phyloP scores from a whole-genome alignment of 2,329 filamentous ascomycete species.

The Trichophyton verrucosum region DNA sequence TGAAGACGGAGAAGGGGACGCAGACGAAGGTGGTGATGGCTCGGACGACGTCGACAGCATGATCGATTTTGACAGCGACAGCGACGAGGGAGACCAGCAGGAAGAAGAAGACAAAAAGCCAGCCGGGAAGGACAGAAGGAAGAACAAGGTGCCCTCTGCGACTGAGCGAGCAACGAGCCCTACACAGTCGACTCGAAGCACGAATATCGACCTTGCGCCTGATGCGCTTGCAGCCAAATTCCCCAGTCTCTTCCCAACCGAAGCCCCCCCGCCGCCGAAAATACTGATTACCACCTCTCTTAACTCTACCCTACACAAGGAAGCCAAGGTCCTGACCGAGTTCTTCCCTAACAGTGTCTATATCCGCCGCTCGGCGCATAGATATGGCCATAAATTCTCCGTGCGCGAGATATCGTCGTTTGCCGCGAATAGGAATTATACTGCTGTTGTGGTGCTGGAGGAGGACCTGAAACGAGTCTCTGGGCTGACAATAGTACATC shows the following conservation, averaged over 20 bases:
- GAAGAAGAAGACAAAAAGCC: constrained; percentile 36
- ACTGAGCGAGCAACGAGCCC: constrained; percentile 44
- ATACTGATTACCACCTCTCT: constrained; percentile 84
- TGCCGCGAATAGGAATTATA: constrained; percentile 70
- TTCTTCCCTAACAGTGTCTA: constrained; percentile 74
- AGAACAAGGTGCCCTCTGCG: constrained; percentile 24
- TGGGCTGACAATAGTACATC: constrained; percentile 69
- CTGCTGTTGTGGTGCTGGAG: constrained; percentile 69
- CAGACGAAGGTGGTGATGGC: constrained; percentile 23
- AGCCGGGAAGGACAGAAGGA: constrained; percentile 25
- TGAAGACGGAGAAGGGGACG: constrained; percentile 22
- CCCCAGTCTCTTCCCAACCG: constrained; percentile 43
- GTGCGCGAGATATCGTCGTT: constrained; percentile 82
- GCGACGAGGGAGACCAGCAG: constrained; percentile 34
- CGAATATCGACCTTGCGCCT: constrained; percentile 48
- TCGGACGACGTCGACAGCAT: constrained; percentile 61
- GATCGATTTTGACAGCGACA: constrained; percentile 51
- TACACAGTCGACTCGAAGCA: constrained; percentile 43
- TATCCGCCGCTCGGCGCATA: constrained; percentile 72
- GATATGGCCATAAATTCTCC: constrained; percentile 80
- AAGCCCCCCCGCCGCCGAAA: constrained; percentile 54
- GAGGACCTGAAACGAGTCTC: constrained; percentile 80
- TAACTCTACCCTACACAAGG: constrained; percentile 74
- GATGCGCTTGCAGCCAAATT: constrained; percentile 51
- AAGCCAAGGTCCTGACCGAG: constrained; percentile 64